These are phyloP conservation scores for Rhizopus microsporus DNA, from an alignment of 371 early-diverging fungal genomes.

Conservation along the genomic window DNA sequence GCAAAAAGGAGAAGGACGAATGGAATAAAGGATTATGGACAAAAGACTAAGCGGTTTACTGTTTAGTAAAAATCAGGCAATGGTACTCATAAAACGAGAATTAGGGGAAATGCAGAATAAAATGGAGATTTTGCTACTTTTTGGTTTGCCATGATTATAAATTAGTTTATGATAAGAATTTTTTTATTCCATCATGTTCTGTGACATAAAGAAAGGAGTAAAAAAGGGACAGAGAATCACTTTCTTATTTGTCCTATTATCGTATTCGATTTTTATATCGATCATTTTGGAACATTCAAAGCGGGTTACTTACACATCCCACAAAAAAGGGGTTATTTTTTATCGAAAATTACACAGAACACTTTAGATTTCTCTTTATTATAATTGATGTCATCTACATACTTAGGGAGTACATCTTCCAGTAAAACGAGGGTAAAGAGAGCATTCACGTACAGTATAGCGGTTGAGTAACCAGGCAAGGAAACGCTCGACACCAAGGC, in stretches of 20 bases:
- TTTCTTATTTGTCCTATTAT: too few relatives aligned
- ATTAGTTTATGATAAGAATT: neutral
- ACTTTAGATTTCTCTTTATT: neutral
- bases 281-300: neutral
- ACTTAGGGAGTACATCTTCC: slow-evolving; percentile 87
- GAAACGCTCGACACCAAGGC: slow-evolving; percentile 99
- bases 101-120: neutral
- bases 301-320: neutral
- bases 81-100: too few relatives aligned
- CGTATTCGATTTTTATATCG: too few relatives aligned
- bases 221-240: neutral
- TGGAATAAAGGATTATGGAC: too few relatives aligned
- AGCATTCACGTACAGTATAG: slow-evolving; percentile 91
- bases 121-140: neutral
- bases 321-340: neutral
- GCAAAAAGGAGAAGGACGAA: too few relatives aligned
- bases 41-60: too few relatives aligned
- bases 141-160: neutral
- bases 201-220: neutral
- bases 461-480: slow-evolving; percentile 97
- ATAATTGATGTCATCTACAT: too few relatives aligned
- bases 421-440: slow-evolving; percentile 96
- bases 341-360: neutral
- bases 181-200: neutral
- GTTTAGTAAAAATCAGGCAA: too few relatives aligned